These are phyloP conservation scores for Cutaneotrichosporon dermatis DNA, from an alignment of 1,284 basidiomycete genomes.

Conservation along the genomic window DNA sequence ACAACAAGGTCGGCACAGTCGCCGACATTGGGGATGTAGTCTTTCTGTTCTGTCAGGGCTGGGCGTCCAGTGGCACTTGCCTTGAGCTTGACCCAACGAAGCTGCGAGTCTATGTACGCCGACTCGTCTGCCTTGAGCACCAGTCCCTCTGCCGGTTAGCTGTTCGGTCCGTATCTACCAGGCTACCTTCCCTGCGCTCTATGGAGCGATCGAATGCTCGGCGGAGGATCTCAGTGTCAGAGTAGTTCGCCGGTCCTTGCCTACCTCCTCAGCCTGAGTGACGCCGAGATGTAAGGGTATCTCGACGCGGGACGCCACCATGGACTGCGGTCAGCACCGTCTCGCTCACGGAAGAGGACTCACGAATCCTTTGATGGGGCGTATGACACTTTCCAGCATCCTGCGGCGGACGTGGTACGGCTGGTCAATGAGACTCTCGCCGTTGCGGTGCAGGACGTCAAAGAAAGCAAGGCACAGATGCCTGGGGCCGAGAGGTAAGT, in stretches of 20 bases:
- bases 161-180: background rate
- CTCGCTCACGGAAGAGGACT: slow-evolving; percentile 2
- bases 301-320: slow-evolving; percentile 56
- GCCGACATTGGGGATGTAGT: slow-evolving; percentile 78
- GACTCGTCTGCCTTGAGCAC: slow-evolving; percentile 71
- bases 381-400: slow-evolving; percentile 59
- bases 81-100: slow-evolving; percentile 73
- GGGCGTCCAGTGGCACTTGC: slow-evolving; percentile 15
- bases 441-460: slow-evolving; percentile 67
- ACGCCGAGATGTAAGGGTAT: slow-evolving; percentile 41
- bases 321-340: slow-evolving; percentile 3
- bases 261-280: slow-evolving; percentile 1
- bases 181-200: slow-evolving; percentile 2
- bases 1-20: slow-evolving; percentile 73
- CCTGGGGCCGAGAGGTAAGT: slow-evolving; percentile 22
- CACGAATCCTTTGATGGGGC: slow-evolving; percentile 56
- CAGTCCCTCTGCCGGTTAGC: slow-evolving; percentile 53
- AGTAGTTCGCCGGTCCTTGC: background rate
- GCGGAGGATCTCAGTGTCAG: slow-evolving; percentile 5
- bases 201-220: background rate
- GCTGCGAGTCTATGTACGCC: slow-evolving; percentile 59
- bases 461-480: slow-evolving; percentile 79
- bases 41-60: slow-evolving; percentile 56
- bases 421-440: slow-evolving; percentile 55
- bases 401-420: slow-evolving; percentile 60